Evolutionary conservation across 306 rosid species (phyloP).

Genomic region (Vigna angularis): DNA sequence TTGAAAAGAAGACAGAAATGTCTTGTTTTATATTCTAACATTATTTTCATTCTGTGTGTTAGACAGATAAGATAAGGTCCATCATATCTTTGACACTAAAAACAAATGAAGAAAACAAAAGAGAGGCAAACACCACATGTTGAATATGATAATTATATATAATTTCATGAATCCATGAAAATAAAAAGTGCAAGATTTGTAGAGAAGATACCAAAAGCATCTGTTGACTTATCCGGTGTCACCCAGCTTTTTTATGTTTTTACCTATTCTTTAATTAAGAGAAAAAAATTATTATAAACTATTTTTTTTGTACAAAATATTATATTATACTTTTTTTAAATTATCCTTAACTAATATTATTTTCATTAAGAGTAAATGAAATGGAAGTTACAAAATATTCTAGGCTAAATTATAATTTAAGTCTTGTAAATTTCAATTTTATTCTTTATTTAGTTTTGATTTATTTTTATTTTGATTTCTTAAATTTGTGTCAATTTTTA

Average conservation of each 20-base stretch:
- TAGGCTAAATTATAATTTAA: too few relatives aligned
- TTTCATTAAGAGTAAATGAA: too few relatives aligned
- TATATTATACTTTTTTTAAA: too few relatives aligned
- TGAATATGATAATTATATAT: not conserved
- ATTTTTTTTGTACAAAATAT: too few relatives aligned
- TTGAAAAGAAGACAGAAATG: not conserved
- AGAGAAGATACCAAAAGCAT: not conserved
- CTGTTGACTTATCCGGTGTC: not conserved
- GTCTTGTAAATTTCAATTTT: too few relatives aligned
- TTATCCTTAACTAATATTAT: too few relatives aligned
- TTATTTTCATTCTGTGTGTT: not conserved
- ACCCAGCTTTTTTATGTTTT: not conserved
- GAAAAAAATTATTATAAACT: too few relatives aligned
- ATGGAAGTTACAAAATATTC: too few relatives aligned
- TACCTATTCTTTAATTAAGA: too few relatives aligned
- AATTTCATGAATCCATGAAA: not conserved
- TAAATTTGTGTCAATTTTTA: too few relatives aligned
- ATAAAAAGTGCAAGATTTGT: not conserved
- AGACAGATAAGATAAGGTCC: constrained; percentile 9
- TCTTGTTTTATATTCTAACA: not conserved
- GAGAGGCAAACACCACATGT: not conserved
- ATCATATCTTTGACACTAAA: not conserved
- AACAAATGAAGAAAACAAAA: constrained; percentile 11
- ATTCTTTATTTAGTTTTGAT: too few relatives aligned
- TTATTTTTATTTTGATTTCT: too few relatives aligned